Conservation (phyloP, 139 green algal genomes). For the Gonium pectorale region DNA sequence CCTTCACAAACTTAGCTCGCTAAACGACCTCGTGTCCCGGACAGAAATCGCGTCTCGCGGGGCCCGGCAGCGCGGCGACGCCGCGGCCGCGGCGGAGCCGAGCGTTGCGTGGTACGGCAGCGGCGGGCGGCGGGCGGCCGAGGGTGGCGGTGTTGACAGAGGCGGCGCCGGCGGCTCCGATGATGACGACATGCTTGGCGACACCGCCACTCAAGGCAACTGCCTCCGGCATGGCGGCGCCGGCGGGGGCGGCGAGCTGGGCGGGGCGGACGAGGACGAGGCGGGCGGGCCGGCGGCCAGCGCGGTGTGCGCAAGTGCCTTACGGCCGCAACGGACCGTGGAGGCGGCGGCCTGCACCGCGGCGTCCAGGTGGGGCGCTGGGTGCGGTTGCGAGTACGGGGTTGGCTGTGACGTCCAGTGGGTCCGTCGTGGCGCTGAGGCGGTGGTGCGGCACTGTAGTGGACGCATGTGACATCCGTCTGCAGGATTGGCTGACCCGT, state of each 20-base stretch:
- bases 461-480: neutral
- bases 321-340: neutral
- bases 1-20: too few species aligned
- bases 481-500: too few species aligned
- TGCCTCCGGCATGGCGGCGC: neutral
- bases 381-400: neutral
- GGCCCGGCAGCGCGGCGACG: neutral
- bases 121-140: neutral
- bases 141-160: neutral
- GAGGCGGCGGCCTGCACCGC: conserved; percentile 6
- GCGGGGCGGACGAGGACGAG: neutral
- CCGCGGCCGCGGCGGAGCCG: neutral
- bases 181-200: neutral
- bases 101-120: conserved; percentile 10
- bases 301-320: neutral
- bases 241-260: neutral
- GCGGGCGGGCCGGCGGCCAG: neutral
- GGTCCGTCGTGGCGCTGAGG: neutral
- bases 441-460: neutral
- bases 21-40: too few species aligned
- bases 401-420: neutral
- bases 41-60: neutral
- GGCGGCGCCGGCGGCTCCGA: neutral
- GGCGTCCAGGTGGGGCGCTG: conserved; percentile 18
- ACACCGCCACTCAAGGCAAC: conserved; percentile 1